Evolutionary conservation across 768 basidiomycete genomes (phyloP).

Genomic region (Russula vinacea): DNA sequence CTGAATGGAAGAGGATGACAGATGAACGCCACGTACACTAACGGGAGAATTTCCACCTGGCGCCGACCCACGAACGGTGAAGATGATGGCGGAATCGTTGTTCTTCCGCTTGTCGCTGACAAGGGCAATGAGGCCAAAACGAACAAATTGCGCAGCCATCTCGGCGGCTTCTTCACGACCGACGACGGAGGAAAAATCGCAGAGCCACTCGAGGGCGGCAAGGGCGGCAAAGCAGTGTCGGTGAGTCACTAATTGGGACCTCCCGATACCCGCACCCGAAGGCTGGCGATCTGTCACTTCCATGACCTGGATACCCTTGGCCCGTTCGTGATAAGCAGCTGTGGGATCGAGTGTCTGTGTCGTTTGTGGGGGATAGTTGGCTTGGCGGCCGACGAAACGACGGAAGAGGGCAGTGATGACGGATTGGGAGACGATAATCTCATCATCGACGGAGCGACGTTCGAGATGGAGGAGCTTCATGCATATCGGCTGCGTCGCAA

Average conservation of each 20-base stretch:
- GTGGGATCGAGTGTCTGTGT: conserved; percentile 55
- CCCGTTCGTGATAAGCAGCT: conserved; percentile 73
- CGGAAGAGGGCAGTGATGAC: conserved; percentile 95
- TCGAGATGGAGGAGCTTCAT: conserved; percentile 98
- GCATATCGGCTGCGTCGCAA: conserved; percentile 90
- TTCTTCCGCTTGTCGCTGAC: conserved; percentile 91
- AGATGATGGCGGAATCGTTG: conserved; percentile 89
- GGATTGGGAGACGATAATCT: conserved; percentile 92
- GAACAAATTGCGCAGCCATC: conserved; percentile 96
- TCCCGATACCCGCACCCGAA: conserved; percentile 50
- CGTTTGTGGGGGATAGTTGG: conserved; percentile 66
- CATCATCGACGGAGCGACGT: conserved; percentile 87
- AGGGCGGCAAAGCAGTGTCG: conserved; percentile 83
- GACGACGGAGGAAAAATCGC: conserved; percentile 94
- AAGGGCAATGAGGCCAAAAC: conserved; percentile 84
- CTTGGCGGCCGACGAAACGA: conserved; percentile 84
- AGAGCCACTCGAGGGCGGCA: conserved; percentile 91
- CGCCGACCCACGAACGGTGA: conserved; percentile 81
- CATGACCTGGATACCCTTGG: conserved; percentile 66
- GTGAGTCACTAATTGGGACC: conserved; percentile 46
- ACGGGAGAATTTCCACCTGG: conserved; percentile 73
- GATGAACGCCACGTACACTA: conserved; percentile 47
- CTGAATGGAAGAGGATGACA: conserved; percentile 13
- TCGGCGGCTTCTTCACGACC: conserved; percentile 96
- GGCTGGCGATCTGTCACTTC: conserved; percentile 62